phyloP scores from a whole-genome alignment of 2,329 filamentous ascomycete genomes.

The Penicillium paneum region DNA sequence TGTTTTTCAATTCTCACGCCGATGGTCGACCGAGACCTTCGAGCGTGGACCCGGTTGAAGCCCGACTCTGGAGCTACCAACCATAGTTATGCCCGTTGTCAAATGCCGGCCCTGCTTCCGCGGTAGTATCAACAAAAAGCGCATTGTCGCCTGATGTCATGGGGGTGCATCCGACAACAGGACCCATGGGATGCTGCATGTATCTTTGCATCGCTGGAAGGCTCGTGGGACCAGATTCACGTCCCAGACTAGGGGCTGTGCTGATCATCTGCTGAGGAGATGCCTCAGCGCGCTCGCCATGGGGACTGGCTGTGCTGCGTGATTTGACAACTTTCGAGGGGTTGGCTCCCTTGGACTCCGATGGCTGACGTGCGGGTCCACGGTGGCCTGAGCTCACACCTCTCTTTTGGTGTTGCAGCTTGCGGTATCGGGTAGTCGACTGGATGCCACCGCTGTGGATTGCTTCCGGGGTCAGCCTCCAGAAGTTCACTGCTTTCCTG shows the following conservation, averaged over 20 bases:
- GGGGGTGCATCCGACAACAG: constrained; percentile 30
- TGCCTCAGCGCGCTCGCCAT: constrained; percentile 27
- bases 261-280: constrained; percentile 5
- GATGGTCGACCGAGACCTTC: constrained; percentile 19
- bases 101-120: constrained; percentile 14
- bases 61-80: constrained; percentile 17
- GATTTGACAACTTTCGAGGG: constrained; percentile 37
- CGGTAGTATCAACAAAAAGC: constrained; percentile 29
- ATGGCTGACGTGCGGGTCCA: constrained; percentile 40
- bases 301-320: constrained; percentile 23
- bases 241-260: background rate
- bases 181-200: constrained; percentile 16
- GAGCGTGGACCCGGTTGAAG: constrained; percentile 16
- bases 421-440: constrained; percentile 78
- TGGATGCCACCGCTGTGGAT: constrained; percentile 65
- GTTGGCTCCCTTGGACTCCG: constrained; percentile 43
- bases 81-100: constrained; percentile 16
- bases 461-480: constrained; percentile 72
- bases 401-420: constrained; percentile 42
- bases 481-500: constrained; percentile 65
- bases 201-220: background rate
- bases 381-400: constrained; percentile 36
- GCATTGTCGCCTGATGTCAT: constrained; percentile 21
- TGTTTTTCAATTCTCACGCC: constrained; percentile 14
- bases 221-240: background rate